Conservation (phyloP, 129 eudicot genomes). For the Lactuca sativa region DNA sequence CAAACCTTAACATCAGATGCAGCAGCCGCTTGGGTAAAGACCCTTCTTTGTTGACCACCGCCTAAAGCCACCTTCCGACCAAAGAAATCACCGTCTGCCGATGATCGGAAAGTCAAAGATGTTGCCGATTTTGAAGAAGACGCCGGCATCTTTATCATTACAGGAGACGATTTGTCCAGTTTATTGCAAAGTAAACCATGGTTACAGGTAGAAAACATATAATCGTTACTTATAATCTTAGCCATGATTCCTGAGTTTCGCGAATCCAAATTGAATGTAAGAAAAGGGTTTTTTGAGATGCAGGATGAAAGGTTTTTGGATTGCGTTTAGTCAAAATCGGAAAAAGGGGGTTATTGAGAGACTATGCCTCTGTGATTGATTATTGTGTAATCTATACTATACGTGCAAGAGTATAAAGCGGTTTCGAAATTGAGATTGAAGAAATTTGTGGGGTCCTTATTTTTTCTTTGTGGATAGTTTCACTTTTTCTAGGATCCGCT, state of each 20-base stretch:
- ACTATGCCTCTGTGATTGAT: constrained; percentile 18
- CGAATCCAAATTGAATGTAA: background rate
- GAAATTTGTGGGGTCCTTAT: constrained; percentile 38
- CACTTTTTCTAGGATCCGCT: constrained; percentile 5
- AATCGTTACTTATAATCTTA: constrained; percentile 28
- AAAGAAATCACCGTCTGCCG: constrained; percentile 28
- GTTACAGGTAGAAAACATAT: constrained; percentile 20
- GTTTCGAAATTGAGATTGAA: constrained; percentile 20
- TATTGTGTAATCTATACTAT: constrained; percentile 8
- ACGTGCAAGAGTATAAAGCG: constrained; percentile 37
- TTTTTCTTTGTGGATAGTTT: constrained; percentile 22
- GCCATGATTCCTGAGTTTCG: constrained; percentile 22
- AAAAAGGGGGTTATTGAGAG: constrained; percentile 17
- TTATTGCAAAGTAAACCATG: constrained; percentile 27
- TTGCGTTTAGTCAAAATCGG: constrained; percentile 25
- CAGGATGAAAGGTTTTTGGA: constrained; percentile 16
- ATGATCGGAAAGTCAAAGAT: constrained; percentile 19
- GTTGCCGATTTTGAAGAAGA: constrained; percentile 6
- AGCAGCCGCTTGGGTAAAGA: constrained; percentile 13
- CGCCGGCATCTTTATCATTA: constrained; percentile 30
- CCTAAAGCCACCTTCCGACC: constrained; percentile 31
- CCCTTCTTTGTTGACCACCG: constrained; percentile 17
- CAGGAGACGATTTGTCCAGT: constrained; percentile 14
- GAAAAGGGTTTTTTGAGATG: constrained; percentile 14
- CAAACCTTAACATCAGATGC: constrained; percentile 31